phyloP scores from a whole-genome alignment of 2,329 filamentous ascomycete genomes.

The Xylariaceae sp. region DNA sequence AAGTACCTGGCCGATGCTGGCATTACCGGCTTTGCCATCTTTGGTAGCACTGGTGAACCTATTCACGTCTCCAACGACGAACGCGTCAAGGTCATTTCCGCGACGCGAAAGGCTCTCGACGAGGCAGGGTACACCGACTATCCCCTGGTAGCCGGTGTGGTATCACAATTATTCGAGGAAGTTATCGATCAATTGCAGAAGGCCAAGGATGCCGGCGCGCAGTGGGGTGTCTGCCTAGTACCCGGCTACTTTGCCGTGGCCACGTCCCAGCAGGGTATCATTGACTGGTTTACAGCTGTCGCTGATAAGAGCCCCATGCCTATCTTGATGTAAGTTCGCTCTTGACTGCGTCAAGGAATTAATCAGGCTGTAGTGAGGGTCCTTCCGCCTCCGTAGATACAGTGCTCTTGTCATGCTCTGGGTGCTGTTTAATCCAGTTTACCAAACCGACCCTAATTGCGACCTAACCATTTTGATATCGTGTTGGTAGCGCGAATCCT shows the following conservation, averaged over 20 bases:
- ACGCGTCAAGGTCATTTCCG: slow-evolving; percentile 59
- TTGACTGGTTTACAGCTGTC: slow-evolving; percentile 66
- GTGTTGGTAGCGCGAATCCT: no score
- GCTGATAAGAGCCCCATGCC: slow-evolving; percentile 65
- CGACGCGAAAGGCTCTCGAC: slow-evolving; percentile 60
- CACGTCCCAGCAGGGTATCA: slow-evolving; percentile 62
- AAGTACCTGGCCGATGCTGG: slow-evolving; percentile 65
- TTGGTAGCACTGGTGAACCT: slow-evolving; percentile 69
- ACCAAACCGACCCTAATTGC: no score
- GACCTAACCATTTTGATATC: no score
- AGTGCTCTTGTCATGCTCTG: no score
- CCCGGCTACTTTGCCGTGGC: slow-evolving; percentile 69
- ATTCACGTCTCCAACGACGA: slow-evolving; percentile 66
- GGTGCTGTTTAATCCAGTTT: no score
- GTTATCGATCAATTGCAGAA: slow-evolving; percentile 54
- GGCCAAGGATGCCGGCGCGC: slow-evolving; percentile 61
- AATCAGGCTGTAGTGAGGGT: no score
- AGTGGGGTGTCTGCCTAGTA: slow-evolving; percentile 67
- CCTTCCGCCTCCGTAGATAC: no score
- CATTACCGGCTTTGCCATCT: slow-evolving; percentile 65
- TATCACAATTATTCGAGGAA: slow-evolving; percentile 33
- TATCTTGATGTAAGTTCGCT: slow-evolving; percentile 59
- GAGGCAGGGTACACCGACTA: slow-evolving; percentile 62
- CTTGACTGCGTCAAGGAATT: background rate
- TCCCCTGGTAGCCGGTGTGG: slow-evolving; percentile 57